A percentile compares a stretch with the other conserved stretches of the same genome.
Conservation (phyloP, 306 rosid genomes). For the Castanea crenata region DNA sequence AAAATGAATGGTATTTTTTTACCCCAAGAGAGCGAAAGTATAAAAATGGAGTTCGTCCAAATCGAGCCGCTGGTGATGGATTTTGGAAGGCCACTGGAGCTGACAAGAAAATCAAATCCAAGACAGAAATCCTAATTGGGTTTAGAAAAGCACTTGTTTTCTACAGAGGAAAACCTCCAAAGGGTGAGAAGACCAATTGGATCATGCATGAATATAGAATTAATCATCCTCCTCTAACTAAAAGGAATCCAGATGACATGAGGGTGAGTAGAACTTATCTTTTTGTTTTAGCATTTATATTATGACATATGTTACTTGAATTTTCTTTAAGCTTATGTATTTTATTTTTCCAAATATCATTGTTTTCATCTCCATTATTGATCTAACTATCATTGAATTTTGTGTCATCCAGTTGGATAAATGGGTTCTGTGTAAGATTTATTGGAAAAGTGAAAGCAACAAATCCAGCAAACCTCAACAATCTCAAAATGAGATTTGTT, state of each 20-base stretch:
- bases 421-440: no score
- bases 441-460: no score
- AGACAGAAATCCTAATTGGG: background rate
- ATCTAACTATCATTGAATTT: background rate
- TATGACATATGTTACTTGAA: no score
- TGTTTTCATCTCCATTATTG: background rate
- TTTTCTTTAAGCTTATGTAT: no score
- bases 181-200: slow-evolving; percentile 28
- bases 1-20: slow-evolving; percentile 20
- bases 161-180: slow-evolving; percentile 27
- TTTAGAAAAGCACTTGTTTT: slow-evolving; percentile 18
- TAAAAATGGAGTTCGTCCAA: slow-evolving; percentile 13
- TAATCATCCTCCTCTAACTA: background rate
- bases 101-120: background rate
- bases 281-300: background rate
- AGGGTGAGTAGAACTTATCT: background rate
- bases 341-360: no score
- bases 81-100: slow-evolving; percentile 26
- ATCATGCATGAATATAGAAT: slow-evolving; percentile 29
- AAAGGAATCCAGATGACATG: slow-evolving; percentile 13
- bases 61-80: slow-evolving; percentile 17
- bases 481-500: no score
- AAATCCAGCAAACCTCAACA: no score
- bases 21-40: slow-evolving; percentile 23
- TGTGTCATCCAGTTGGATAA: no score